These are phyloP conservation scores for Diaporthe velutina DNA, from an alignment of 2,329 filamentous ascomycete genomes.

Conservation along the genomic window DNA sequence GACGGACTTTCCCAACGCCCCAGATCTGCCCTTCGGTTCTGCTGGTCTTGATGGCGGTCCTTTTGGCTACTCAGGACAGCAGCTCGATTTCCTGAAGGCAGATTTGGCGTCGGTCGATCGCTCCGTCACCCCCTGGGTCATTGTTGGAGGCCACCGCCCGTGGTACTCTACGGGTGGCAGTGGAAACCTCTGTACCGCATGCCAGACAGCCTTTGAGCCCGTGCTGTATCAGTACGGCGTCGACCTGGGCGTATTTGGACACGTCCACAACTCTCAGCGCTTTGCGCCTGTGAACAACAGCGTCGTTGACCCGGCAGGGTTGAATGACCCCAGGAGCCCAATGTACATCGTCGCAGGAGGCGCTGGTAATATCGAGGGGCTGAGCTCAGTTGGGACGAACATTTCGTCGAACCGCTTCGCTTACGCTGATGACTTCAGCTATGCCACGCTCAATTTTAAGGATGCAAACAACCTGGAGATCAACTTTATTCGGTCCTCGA, in stretches of 20 bases:
- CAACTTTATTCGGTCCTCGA: conserved; percentile 63
- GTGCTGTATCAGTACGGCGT: conserved; percentile 69
- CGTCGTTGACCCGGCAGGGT: conserved; percentile 51
- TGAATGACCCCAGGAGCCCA: conserved; percentile 56
- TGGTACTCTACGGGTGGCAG: conserved; percentile 59
- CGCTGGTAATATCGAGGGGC: conserved; percentile 68
- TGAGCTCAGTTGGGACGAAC: conserved; percentile 57
- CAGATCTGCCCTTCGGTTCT: conserved; percentile 57
- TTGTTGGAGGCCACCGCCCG: conserved; percentile 58
- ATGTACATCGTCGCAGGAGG: conserved; percentile 70
- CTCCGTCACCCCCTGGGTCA: conserved; percentile 65
- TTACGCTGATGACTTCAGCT: conserved; percentile 66
- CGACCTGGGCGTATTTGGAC: conserved; percentile 68
- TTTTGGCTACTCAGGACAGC: conserved; percentile 62
- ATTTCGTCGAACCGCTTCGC: conserved; percentile 60
- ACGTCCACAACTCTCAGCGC: conserved; percentile 70
- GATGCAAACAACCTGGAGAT: conserved; percentile 61
- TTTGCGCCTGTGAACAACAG: conserved; percentile 57
- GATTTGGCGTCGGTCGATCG: conserved; percentile 70
- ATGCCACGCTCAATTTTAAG: conserved; percentile 61
- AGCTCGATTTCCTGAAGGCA: conserved; percentile 66
- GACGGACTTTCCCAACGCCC: conserved; percentile 66
- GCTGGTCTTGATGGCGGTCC: conserved; percentile 60
- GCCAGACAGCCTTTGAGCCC: conserved; percentile 65
- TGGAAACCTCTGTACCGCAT: conserved; percentile 54